A percentile compares a stretch with the other conserved stretches of the same genome.
These are phyloP conservation scores for Phaeophleospora eucalypticola DNA, from an alignment of 2,329 filamentous ascomycete genomes.

Conservation along the genomic window DNA sequence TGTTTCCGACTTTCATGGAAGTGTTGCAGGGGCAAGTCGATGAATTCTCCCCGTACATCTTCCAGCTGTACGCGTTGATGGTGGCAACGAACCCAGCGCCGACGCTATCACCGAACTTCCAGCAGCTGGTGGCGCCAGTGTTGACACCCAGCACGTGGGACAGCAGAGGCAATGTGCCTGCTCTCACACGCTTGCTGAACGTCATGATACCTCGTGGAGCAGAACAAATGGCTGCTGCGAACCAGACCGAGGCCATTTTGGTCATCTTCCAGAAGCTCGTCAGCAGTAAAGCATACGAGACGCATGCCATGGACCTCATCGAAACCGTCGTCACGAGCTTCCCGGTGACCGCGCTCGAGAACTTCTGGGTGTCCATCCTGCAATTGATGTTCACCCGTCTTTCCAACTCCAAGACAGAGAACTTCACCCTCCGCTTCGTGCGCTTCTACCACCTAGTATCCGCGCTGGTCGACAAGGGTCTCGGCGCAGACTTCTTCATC, in stretches of 20 bases:
- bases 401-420: slow-evolving; percentile 72
- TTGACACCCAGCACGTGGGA: slow-evolving; percentile 85
- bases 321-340: slow-evolving; percentile 74
- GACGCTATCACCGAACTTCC: slow-evolving; percentile 76
- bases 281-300: slow-evolving; percentile 75
- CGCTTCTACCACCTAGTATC: slow-evolving; percentile 93
- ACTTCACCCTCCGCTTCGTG: slow-evolving; percentile 79
- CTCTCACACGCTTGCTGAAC: slow-evolving; percentile 76
- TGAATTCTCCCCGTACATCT: slow-evolving; percentile 94
- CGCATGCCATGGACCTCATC: slow-evolving; percentile 82
- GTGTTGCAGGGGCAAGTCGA: slow-evolving; percentile 79
- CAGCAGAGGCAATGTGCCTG: slow-evolving; percentile 85
- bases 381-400: slow-evolving; percentile 73
- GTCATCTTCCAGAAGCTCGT: slow-evolving; percentile 93
- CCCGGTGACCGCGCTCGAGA: slow-evolving; percentile 67
- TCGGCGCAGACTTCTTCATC: slow-evolving; percentile 90
- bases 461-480: slow-evolving; percentile 71
- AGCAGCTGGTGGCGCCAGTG: slow-evolving; percentile 70
- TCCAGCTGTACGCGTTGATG: slow-evolving; percentile 89
- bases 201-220: slow-evolving; percentile 78
- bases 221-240: slow-evolving; percentile 67
- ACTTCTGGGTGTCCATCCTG: slow-evolving; percentile 75
- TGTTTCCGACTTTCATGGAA: slow-evolving; percentile 78
- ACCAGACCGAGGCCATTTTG: slow-evolving; percentile 83
- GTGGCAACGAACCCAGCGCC: slow-evolving; percentile 79